A percentile compares a stretch with the other conserved stretches of the same genome.
phyloP scores from a whole-genome alignment of 306 rosid genomes.

The Astragalus membranaceus region DNA sequence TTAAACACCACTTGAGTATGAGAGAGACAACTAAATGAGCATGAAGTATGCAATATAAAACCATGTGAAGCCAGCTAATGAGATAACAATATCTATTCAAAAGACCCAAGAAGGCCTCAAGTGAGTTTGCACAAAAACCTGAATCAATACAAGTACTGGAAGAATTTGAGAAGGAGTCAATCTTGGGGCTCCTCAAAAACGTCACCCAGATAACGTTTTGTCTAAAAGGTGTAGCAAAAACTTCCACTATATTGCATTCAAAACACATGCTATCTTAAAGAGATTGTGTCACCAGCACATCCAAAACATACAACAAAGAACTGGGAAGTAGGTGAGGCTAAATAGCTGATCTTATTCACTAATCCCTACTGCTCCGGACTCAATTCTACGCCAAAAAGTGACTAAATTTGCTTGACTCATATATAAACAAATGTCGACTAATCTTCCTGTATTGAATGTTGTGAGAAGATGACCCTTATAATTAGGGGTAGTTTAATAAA shows the following conservation, averaged over 20 bases:
- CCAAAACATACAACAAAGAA: not conserved
- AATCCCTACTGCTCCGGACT: no score
- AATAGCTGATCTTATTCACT: not conserved
- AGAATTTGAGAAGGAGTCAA: not conserved
- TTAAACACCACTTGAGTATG: slow-evolving; percentile 3
- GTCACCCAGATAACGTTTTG: not conserved
- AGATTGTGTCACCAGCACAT: not conserved
- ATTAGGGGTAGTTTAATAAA: no score
- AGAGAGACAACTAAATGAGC: not conserved
- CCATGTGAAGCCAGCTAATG: not conserved
- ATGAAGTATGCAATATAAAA: slow-evolving; percentile 8
- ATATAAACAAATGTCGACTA: no score
- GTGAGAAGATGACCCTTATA: no score
- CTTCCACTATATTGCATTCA: not conserved
- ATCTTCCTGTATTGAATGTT: no score
- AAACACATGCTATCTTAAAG: not conserved
- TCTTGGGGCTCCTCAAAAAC: not conserved
- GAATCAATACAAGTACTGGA: not conserved
- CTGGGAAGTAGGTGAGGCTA: not conserved
- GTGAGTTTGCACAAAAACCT: not conserved
- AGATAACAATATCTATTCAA: not conserved
- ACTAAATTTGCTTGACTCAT: no score
- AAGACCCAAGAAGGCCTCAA: not conserved
- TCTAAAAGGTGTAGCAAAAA: not conserved
- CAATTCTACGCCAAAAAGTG: no score